Evolutionary conservation across 768 basidiomycete genomes (phyloP), one percentile per base, ranked within the genome.

Genomic region (Boletus pseudopeckii): DNA sequence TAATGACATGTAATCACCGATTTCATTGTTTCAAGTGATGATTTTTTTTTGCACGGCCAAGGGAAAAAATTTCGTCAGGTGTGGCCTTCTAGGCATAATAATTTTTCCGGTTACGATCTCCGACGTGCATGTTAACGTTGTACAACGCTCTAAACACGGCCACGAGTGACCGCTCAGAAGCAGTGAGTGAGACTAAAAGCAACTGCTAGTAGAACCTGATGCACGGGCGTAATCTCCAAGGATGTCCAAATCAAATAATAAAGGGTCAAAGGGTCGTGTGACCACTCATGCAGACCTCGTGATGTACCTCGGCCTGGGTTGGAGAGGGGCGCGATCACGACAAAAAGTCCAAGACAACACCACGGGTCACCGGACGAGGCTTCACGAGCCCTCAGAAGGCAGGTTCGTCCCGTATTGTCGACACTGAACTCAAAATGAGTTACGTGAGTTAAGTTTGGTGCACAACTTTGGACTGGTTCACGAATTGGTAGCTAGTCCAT

Each of bases 181-280:
- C 40, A 36, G 5, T 6, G 8, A 37, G 24, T 34, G 51, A 45
- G 39, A 53, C 45, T 5, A 20, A 17, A 6, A 26, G 15, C 24
- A 17, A 49, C 39, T 26, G 50, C 26, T 14, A 28, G 44, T 14
- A 28, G 44, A 20, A 36, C 38, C 22, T 36, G 28, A 22, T 55
- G 7, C 22, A 39, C 28, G 17, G 34, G 24, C 28, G 15, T 39
- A 14, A 2, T 24, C 28, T 20, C 26, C 41, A 48, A 42, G 47
- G 36, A 38, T 41, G 28, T 45, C 28, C 53, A 37, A 54, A 41
- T 50, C 30, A 34, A 44, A 40, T 33, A 17, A 33, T 26, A 45
- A 56, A 62, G 51, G 62, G 58, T 56, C 55, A 34, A 33, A 36
- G n/a, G 26, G 11, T 49, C 57, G 57, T 64, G 62, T 53, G 60